phyloP scores from a whole-genome alignment of 2,329 filamentous ascomycete genomes.

The Verticillium klebahnii region DNA sequence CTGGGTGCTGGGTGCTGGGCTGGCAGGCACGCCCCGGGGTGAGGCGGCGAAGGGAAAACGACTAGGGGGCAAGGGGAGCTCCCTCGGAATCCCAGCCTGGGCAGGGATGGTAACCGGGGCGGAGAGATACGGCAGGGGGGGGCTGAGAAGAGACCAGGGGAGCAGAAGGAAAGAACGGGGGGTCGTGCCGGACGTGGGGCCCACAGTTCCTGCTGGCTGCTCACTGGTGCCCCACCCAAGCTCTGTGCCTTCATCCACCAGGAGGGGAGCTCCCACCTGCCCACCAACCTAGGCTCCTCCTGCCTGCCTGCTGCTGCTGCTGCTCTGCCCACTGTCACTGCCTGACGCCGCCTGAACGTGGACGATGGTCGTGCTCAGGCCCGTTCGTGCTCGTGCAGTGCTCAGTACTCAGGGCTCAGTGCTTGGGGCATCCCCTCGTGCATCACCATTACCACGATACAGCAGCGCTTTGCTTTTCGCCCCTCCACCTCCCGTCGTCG shows the following conservation, averaged over 20 bases:
- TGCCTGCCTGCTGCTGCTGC: not conserved
- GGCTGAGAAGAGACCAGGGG: not conserved
- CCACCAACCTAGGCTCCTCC: not conserved
- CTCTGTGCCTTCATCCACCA: not conserved
- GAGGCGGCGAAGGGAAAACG: not conserved
- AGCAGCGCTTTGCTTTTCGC: not conserved
- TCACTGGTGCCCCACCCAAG: not conserved
- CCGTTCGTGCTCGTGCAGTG: not conserved
- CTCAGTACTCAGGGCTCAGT: not conserved
- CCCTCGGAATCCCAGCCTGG: not conserved
- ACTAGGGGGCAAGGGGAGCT: not conserved
- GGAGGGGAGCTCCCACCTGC: not conserved
- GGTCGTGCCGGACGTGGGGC: not conserved
- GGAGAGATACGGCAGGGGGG: not conserved
- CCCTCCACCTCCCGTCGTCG: not conserved
- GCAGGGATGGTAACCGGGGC: not conserved
- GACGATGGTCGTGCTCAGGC: not conserved
- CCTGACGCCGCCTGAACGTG: not conserved
- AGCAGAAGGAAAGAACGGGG: not conserved
- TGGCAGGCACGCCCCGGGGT: not conserved
- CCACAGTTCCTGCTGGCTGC: not conserved
- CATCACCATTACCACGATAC: not conserved
- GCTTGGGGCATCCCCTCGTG: not conserved
- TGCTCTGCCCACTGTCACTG: not conserved
- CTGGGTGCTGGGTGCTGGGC: not conserved